phyloP scores from a whole-genome alignment of 805 yeast genomes.

The Yarrowia hollandica region DNA sequence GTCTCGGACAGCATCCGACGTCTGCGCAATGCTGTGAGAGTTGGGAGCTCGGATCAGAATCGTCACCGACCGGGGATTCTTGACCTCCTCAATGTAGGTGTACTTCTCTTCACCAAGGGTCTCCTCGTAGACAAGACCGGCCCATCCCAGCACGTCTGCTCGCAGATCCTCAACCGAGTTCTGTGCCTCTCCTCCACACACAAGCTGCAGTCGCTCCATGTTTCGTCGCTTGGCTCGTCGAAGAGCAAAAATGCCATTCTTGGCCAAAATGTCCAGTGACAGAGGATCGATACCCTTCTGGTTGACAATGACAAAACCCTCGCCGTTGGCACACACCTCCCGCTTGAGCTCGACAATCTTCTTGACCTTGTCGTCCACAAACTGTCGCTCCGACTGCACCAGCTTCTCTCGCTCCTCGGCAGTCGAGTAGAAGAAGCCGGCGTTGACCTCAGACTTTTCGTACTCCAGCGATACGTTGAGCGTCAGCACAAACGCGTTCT shows the following conservation, averaged over 20 bases:
- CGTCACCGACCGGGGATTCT: constrained; percentile 87
- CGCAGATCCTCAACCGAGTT: constrained; percentile 92
- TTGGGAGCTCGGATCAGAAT: constrained; percentile 93
- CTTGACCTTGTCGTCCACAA: constrained; percentile 88
- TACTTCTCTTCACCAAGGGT: constrained; percentile 96
- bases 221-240: constrained; percentile 98
- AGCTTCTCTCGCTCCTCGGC: constrained; percentile 96
- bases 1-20: constrained; percentile 96
- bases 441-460: constrained; percentile 96
- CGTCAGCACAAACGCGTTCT: constrained; percentile 80
- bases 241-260: constrained; percentile 86
- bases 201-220: constrained; percentile 96
- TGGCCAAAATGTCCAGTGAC: constrained; percentile 92
- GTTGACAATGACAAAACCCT: constrained; percentile 90
- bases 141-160: constrained; percentile 76
- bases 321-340: constrained; percentile 78
- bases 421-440: constrained; percentile 88
- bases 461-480: constrained; percentile 93
- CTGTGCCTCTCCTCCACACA: constrained; percentile 97
- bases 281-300: constrained; percentile 99
- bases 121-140: constrained; percentile 89
- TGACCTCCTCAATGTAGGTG: constrained; percentile 86
- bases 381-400: constrained; percentile 88
- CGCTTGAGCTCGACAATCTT: constrained; percentile 92
- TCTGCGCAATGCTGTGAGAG: constrained; percentile 81